Evolutionary conservation across 495 filamentous ascomycete species (phyloP).

Genomic region (Tuber microsphaerosporum): DNA sequence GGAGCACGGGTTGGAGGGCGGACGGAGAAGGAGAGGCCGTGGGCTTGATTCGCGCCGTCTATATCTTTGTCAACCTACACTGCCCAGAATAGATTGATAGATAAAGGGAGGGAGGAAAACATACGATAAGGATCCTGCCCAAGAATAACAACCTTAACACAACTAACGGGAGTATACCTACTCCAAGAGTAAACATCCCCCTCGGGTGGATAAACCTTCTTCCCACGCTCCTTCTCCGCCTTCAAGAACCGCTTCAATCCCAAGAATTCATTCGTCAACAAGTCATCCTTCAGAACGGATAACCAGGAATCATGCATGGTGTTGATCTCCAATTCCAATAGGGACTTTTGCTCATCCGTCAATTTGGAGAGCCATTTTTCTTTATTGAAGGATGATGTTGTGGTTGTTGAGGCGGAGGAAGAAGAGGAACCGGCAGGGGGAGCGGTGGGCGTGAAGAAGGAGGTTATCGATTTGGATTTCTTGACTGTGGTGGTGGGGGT

Average conservation of each 20-base stretch:
- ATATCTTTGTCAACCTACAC: not conserved
- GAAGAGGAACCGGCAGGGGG: slow-evolving; percentile 27
- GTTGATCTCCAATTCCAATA: slow-evolving; percentile 82
- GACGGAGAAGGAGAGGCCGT: slow-evolving; percentile 91
- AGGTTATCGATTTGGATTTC: slow-evolving; percentile 63
- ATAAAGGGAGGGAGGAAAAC: not conserved
- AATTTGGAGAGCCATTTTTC: slow-evolving; percentile 73
- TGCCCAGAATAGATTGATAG: not conserved
- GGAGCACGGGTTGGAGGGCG: slow-evolving; percentile 80
- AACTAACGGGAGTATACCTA: slow-evolving; percentile 77
- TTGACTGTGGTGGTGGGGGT: slow-evolving; percentile 46
- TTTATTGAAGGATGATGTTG: slow-evolving; percentile 63
- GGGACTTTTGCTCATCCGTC: slow-evolving; percentile 68
- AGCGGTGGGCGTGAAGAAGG: slow-evolving; percentile 49
- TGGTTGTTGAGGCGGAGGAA: slow-evolving; percentile 32
- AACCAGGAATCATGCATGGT: slow-evolving; percentile 89
- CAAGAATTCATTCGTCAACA: slow-evolving; percentile 69
- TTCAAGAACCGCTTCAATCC: slow-evolving; percentile 81
- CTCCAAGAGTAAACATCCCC: slow-evolving; percentile 97
- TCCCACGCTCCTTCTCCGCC: slow-evolving; percentile 62
- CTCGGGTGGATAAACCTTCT: slow-evolving; percentile 73
- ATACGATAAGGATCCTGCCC: slow-evolving; percentile 88
- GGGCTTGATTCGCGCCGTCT: slow-evolving; percentile 86
- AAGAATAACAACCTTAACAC: slow-evolving; percentile 79
- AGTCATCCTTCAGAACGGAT: slow-evolving; percentile 72